A percentile compares a stretch with the other conserved stretches of the same genome.
phyloP scores from a whole-genome alignment of 768 basidiomycete species.

The Mycena vitilis region DNA sequence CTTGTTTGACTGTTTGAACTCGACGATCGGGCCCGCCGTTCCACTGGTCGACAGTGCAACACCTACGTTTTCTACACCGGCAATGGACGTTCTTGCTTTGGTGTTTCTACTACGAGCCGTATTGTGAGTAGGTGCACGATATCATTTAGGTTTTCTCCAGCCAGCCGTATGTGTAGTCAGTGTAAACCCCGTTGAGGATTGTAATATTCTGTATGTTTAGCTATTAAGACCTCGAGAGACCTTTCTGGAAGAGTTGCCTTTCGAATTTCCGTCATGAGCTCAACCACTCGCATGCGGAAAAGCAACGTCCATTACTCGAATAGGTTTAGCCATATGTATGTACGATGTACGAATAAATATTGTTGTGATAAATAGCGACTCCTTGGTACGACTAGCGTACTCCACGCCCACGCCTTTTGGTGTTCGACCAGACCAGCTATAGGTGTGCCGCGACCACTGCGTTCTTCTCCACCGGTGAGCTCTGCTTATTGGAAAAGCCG shows the following conservation, averaged over 20 bases:
- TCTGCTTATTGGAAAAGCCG: neutral
- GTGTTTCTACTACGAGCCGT: neutral
- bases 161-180: no score
- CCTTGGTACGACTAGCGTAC: neutral
- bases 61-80: neutral
- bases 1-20: slow-evolving; percentile 62
- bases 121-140: neutral
- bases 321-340: neutral
- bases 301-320: neutral
- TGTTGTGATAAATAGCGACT: neutral
- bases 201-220: no score
- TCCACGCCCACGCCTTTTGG: neutral
- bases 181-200: no score
- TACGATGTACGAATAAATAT: neutral
- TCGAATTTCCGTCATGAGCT: no score
- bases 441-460: neutral
- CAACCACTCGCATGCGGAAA: no score
- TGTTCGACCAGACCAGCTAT: no score
- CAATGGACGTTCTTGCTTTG: neutral
- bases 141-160: no score
- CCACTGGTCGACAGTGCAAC: slow-evolving; percentile 23
- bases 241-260: no score
- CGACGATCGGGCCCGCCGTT: slow-evolving; percentile 54
- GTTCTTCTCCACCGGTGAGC: neutral
- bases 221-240: no score